A percentile compares a stretch with the other conserved stretches of the same genome.
These are phyloP conservation scores for Thelonectria blattea DNA, from an alignment of 2,329 filamentous ascomycete genomes.

Conservation along the genomic window DNA sequence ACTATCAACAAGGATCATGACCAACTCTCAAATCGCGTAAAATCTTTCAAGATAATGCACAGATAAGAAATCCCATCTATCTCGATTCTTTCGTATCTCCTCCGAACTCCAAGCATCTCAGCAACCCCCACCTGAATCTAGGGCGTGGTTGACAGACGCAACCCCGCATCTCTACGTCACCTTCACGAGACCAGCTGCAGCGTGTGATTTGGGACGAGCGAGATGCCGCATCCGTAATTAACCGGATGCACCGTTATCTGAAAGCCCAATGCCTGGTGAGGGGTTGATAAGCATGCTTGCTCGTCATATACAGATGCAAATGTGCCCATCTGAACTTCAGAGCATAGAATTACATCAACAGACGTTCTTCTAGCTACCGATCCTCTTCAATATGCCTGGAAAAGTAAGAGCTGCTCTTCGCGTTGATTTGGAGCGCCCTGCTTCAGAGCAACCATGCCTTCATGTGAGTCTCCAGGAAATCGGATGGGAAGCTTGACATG, in stretches of 20 bases:
- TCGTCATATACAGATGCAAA: background rate
- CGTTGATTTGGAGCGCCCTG: constrained; percentile 37
- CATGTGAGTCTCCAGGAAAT: constrained; percentile 27
- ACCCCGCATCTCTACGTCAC: constrained; percentile 6
- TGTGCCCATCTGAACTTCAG: background rate
- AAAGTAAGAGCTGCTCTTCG: constrained; percentile 35
- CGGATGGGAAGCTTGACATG: too few relatives aligned
- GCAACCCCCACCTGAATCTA: background rate
- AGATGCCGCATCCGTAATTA: background rate
- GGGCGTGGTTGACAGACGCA: background rate
- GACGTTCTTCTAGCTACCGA: background rate
- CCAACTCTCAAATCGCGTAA: background rate
- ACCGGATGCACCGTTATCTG: background rate
- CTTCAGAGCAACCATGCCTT: constrained; percentile 34
- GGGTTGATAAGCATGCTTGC: background rate
- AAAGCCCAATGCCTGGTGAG: background rate
- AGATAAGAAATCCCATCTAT: background rate
- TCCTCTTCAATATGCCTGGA: constrained; percentile 27
- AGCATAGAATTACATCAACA: background rate
- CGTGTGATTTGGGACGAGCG: background rate
- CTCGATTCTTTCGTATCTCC: background rate
- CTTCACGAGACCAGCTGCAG: background rate
- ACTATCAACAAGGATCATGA: background rate
- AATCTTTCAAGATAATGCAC: background rate
- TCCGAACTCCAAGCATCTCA: background rate